Evolutionary conservation across 805 yeast species (phyloP).

Genomic region (Debaryomyces prosopidis): DNA sequence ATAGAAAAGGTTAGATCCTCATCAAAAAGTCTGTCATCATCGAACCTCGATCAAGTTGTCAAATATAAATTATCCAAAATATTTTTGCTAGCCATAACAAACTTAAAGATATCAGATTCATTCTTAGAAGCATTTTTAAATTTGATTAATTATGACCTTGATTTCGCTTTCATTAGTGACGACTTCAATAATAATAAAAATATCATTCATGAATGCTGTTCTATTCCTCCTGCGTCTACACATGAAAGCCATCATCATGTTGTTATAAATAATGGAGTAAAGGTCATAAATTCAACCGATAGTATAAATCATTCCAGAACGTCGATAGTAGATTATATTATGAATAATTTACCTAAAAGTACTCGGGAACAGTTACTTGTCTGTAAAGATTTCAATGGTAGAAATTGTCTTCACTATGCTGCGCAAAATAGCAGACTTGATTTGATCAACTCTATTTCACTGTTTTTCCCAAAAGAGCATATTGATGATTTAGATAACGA

Average conservation of each 20-base stretch:
- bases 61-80: constrained; percentile 58
- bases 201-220: constrained; percentile 69
- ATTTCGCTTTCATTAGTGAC: constrained; percentile 67
- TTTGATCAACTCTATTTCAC: constrained; percentile 43
- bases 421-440: constrained; percentile 54
- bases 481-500: constrained; percentile 64
- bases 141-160: constrained; percentile 47
- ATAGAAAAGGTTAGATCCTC: constrained; percentile 36
- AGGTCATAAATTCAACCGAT: constrained; percentile 37
- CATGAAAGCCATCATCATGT: constrained; percentile 34
- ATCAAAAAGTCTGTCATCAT: constrained; percentile 10
- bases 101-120: constrained; percentile 63
- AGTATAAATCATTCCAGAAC: constrained; percentile 37
- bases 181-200: constrained; percentile 55
- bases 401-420: constrained; percentile 87
- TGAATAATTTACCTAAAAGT: constrained; percentile 19
- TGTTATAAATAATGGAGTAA: constrained; percentile 45
- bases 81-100: constrained; percentile 66
- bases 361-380: constrained; percentile 23
- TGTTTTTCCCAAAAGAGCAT: constrained; percentile 32
- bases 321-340: constrained; percentile 36
- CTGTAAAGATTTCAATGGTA: constrained; percentile 64
- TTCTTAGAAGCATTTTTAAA: constrained; percentile 54
- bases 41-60: constrained; percentile 5
- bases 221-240: constrained; percentile 37